Percentiles rank a stretch among this genome's conserved stretches.
These are phyloP conservation scores for Calonectria ilicicola DNA, from an alignment of 2,329 filamentous ascomycete species.

Conservation along the genomic window DNA sequence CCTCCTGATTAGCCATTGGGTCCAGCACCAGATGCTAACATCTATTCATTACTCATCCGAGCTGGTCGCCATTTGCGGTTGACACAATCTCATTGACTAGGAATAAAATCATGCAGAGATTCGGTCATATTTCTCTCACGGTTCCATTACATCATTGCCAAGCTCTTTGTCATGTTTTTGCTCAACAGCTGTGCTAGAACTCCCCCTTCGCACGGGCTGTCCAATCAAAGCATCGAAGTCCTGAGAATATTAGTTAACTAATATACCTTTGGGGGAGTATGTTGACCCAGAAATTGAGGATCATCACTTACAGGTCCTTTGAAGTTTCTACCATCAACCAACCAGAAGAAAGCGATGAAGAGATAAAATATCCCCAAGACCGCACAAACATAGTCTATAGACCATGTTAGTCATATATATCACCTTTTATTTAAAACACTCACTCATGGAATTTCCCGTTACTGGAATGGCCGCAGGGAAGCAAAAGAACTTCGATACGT, in stretches of 20 bases:
- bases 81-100: too few relatives aligned
- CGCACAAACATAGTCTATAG: neutral
- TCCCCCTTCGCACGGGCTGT: neutral
- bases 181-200: too few relatives aligned
- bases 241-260: neutral
- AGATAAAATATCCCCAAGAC: neutral
- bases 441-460: conserved; percentile 23
- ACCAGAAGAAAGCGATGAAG: neutral
- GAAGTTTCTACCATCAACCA: neutral
- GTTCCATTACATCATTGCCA: too few relatives aligned
- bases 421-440: neutral
- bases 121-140: neutral
- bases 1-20: too few relatives aligned
- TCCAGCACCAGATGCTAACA: too few relatives aligned
- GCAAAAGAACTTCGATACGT: conserved; percentile 16
- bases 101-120: too few relatives aligned
- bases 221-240: neutral
- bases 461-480: conserved; percentile 20
- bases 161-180: neutral
- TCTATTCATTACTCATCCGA: too few relatives aligned
- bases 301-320: neutral
- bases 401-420: neutral
- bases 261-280: neutral
- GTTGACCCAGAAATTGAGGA: neutral
- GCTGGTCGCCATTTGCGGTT: too few relatives aligned